Base-by-base conservation (phyloP, 176 grass and related monocot genomes). In the Phoenix dactylifera region DNA sequence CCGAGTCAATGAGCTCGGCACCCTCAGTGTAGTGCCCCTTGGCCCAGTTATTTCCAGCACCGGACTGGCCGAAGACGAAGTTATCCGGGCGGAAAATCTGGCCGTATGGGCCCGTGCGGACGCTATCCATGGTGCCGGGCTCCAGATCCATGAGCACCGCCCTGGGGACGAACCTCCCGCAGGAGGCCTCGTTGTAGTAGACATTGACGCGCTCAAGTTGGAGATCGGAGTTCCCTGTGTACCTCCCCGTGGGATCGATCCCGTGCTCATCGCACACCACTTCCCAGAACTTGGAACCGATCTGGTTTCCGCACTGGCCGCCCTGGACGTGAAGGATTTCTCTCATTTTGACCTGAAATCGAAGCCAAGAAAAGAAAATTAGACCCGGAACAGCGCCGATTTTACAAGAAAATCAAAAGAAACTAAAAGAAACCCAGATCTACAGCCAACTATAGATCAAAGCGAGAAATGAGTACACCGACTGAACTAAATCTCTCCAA, bases 101-200 rank as follows among this genome's bases (percentile, higher is more conserved):
- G 15, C 82, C 82, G 56, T 86, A 86, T 0, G 77, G 83, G 23
- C 83, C 86, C 26, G 86, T 89, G 7, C 86, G 77, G 18, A 89
- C 77, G 18, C 86, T 89, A 64, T 89, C 86, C 86, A 89, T 89
- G 5, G 81, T 89, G 15, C 86, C 86, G n/a, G 86, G 86, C 70
- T 89, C 86, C 72, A 89, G 86, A 73, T 89, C 86, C 86, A 89
- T 85, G 25, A 89, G 86, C 25, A 89, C 86, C 49, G 86, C 81
- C 7, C 86, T 69, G 29, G 86, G 86, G 24, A 89, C 86, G 16
- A 81, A 89, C 3, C 86, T 77, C 0, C 86, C 81, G 0, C 86
- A 89, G 0, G 86, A 89, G 50, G 86, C 86, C 77, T 89, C 81
- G 7, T 89, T 89, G 57, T 89, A 89, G 70, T 89, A 89, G 15